Evolutionary conservation across 345 rosid genomes (phyloP).

Genomic region (Arabis alpina): DNA sequence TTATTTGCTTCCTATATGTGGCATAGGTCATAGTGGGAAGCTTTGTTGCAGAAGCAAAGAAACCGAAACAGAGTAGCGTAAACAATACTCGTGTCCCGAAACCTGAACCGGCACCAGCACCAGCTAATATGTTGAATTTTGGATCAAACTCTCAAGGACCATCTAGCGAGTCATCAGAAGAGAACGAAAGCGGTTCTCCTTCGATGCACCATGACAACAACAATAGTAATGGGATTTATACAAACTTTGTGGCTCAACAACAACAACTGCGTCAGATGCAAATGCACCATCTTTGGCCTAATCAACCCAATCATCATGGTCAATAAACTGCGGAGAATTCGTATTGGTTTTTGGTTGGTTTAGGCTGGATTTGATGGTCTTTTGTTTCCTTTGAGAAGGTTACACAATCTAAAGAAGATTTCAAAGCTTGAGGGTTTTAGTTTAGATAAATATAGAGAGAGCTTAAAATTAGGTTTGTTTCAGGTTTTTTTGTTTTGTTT

Average conservation of each 20-base stretch:
- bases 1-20: slow-evolving; percentile 15
- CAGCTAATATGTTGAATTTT: slow-evolving; percentile 63
- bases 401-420: slow-evolving; percentile 6
- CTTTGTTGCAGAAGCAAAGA: slow-evolving; percentile 71
- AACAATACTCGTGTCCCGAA: slow-evolving; percentile 35
- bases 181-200: slow-evolving; percentile 52
- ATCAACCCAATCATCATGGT: neutral
- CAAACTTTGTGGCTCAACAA: slow-evolving; percentile 32
- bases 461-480: slow-evolving; percentile 22
- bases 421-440: neutral
- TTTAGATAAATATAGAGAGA: slow-evolving; percentile 22
- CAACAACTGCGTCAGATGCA: slow-evolving; percentile 34
- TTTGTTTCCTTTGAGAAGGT: neutral
- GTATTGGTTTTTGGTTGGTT: neutral
- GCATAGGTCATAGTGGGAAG: slow-evolving; percentile 84
- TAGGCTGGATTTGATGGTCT: slow-evolving; percentile 17
- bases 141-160: slow-evolving; percentile 74
- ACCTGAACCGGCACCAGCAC: slow-evolving; percentile 61
- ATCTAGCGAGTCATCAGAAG: slow-evolving; percentile 81
- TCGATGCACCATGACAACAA: slow-evolving; percentile 25
- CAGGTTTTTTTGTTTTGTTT: neutral
- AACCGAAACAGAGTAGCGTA: slow-evolving; percentile 39
- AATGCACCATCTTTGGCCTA: slow-evolving; percentile 34
- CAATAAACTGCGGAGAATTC: neutral
- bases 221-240: slow-evolving; percentile 25